A percentile compares a stretch with the other conserved stretches of the same genome.
Conservation (phyloP, 2,329 filamentous ascomycete species). For the Purpureocillium takamizusanense region DNA sequence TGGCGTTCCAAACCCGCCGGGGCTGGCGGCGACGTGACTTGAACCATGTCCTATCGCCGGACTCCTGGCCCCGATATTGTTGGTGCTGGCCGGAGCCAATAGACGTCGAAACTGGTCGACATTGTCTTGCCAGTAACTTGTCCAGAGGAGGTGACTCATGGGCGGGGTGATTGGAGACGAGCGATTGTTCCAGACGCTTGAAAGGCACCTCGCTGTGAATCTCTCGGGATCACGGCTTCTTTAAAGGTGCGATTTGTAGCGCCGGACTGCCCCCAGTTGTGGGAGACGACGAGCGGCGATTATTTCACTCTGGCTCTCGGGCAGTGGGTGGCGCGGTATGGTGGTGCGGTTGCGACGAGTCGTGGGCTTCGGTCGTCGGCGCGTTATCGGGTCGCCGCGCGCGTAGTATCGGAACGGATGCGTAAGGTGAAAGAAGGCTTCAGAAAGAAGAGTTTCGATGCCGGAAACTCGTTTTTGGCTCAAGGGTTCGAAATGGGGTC, state of each 20-base stretch:
- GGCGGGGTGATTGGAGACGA: constrained; percentile 22
- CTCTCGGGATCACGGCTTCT: constrained; percentile 78
- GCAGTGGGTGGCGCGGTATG: constrained; percentile 7
- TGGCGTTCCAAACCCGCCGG: constrained; percentile 35
- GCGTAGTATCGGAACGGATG: too few relatives aligned
- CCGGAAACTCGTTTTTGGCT: too few relatives aligned
- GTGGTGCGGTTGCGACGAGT: too few relatives aligned
- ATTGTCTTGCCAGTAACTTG: constrained; percentile 95
- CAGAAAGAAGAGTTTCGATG: too few relatives aligned
- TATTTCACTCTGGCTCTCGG: constrained; percentile 3
- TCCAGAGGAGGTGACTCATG: constrained; percentile 98
- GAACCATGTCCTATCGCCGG: constrained; percentile 30
- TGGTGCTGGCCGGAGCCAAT: constrained; percentile 62
- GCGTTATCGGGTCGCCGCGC: too few relatives aligned
- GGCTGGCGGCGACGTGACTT: constrained; percentile 25
- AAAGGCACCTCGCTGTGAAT: constrained; percentile 80
- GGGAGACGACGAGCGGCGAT: neutral
- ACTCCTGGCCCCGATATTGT: constrained; percentile 48
- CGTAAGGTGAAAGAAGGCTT: too few relatives aligned
- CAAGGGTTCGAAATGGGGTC: too few relatives aligned
- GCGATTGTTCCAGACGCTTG: constrained; percentile 34
- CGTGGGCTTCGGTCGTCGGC: too few relatives aligned
- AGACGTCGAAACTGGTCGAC: constrained; percentile 89
- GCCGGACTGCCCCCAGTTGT: neutral
- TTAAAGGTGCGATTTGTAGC: constrained; percentile 60